Evolutionary conservation across 108 stramenopile genomes (phyloP), one percentile per base, ranked within the genome.

Genomic region (Parietichytrium sp.): DNA sequence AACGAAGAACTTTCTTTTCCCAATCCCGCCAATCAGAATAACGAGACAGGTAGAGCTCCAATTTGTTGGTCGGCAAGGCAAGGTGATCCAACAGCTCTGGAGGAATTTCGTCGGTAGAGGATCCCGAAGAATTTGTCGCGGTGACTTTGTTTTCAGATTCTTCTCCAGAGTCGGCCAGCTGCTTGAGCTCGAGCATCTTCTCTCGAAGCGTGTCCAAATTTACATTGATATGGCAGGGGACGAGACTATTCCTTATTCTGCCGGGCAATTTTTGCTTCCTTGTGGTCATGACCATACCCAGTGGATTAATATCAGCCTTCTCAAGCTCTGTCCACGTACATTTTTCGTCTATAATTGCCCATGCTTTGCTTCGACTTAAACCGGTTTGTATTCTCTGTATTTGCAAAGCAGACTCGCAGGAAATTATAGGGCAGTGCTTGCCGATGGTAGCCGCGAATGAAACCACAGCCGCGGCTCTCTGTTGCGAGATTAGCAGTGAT

Each of bases 11-110:
- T 0, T 27, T 16, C 38, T 42, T 33, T 7, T 72, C 61, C 61
- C 61, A 72, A 10, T 72, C 61, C 6, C 61, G 61, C 10, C 20
- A 16, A 38, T 72, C 61, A 0, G 61, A 72, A 42, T n/a, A 72
- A 10, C 23, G 23, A 6, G 38, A 45, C 42, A 45, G 36, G 61
- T 45, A 72, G 7, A 72, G 33, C 20, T 16, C 61, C 10, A 72
- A 42, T 42, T 72, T 16, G 33, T 72, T 42, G 42, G 8, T 20
- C 52, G n/a, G 25, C 52, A 27, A 27, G 52, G 27, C 29, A 23
- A 29, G 27, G 18, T 27, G 52, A 8, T 13, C 52, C n/a, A n/a
- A n/a, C n/a, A n/a, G n/a, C n/a, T n/a, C n/a, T n/a, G n/a, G n/a
- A n/a, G n/a, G n/a, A n/a, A n/a, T n/a, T n/a, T n/a, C n/a, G n/a